Evolutionary conservation across 495 filamentous ascomycete genomes (phyloP), one percentile per base, ranked within the genome.

Genomic region (Margaritispora aquatica): DNA sequence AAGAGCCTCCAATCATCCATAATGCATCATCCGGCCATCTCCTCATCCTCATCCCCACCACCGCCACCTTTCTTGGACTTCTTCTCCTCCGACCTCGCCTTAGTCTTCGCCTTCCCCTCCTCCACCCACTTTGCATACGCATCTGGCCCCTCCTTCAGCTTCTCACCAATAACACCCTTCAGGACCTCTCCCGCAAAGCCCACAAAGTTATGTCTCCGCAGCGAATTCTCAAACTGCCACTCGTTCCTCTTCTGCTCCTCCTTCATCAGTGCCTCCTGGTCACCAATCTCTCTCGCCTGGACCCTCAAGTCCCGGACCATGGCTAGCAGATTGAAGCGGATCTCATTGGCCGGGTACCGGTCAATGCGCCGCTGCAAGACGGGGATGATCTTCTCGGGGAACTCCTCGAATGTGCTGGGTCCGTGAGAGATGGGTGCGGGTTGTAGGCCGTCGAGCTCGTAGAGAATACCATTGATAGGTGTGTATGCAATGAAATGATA

Each of bases 401-500:
- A 97, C 29, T 86, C 76, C 2, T 77, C 82, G 53, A 72, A 64
- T 8, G 78, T 75, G 69, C 89, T 94, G 3, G 77, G 52, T 20
- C 94, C 95, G 73, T 99, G 94, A 41, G 80, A 84, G 58, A 97
- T 96, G 22, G 94, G 94, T 53, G 89, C 85, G 1, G 92, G 91
- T 74, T 96, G 92, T 55, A 99, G 75, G 27, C 94, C 94, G 71
- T 99, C 94, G 51, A 99, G 79, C 74, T 99, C 94, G 77, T 96
- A 99, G 54, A 99, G 78, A 1, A 72, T 80, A 54, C 85, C 84
- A 70, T 88, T 80, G 41, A 96, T 78, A 27, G 87, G 78, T 48
- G 89, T 93, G 71, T 99, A 99, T 20, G 93, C 94, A 67, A 97
- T 89, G 74, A 99, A 99, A 72, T 99, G 95, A 73, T 94, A 99